phyloP scores from a whole-genome alignment of 148 eudicot genomes.

The Vaccinium corymbosum region DNA sequence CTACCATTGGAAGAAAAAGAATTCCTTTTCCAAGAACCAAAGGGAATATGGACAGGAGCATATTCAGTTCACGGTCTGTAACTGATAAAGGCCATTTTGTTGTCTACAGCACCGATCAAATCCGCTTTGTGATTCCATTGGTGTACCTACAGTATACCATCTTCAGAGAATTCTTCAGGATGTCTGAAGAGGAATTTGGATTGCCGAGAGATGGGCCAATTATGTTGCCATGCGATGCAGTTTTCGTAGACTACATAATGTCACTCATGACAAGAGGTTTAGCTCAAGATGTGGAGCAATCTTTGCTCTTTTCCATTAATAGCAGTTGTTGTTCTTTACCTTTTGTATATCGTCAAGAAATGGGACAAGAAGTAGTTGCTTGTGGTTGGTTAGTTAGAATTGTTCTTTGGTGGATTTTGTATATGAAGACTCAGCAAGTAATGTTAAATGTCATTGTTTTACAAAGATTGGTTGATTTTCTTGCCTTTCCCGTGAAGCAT shows the following conservation, averaged over 20 bases:
- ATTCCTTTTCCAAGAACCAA: conserved; percentile 15
- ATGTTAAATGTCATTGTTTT: not conserved
- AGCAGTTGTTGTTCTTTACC: not conserved
- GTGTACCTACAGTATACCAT: conserved; percentile 25
- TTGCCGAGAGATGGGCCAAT: conserved; percentile 36
- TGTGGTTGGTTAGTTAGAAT: not conserved
- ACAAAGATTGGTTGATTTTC: not conserved
- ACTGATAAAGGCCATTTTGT: conserved; percentile 38
- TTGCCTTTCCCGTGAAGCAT: not conserved
- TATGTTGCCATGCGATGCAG: conserved; percentile 38
- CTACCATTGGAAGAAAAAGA: conserved; percentile 29
- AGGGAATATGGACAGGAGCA: not conserved
- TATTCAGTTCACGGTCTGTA: not conserved
- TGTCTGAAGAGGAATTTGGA: conserved; percentile 52
- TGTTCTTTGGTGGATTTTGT: not conserved
- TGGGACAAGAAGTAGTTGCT: conserved; percentile 34
- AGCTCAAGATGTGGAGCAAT: conserved; percentile 19
- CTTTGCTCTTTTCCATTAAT: conserved; percentile 22
- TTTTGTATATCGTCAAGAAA: not conserved
- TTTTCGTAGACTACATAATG: conserved; percentile 30
- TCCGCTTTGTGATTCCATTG: conserved; percentile 29
- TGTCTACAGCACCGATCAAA: conserved; percentile 29
- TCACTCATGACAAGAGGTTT: conserved; percentile 23
- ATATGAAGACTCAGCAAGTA: not conserved
- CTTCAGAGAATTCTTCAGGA: conserved; percentile 34